Conservation (phyloP, 176 grass and related monocot genomes). For the Dactylis glomerata region DNA sequence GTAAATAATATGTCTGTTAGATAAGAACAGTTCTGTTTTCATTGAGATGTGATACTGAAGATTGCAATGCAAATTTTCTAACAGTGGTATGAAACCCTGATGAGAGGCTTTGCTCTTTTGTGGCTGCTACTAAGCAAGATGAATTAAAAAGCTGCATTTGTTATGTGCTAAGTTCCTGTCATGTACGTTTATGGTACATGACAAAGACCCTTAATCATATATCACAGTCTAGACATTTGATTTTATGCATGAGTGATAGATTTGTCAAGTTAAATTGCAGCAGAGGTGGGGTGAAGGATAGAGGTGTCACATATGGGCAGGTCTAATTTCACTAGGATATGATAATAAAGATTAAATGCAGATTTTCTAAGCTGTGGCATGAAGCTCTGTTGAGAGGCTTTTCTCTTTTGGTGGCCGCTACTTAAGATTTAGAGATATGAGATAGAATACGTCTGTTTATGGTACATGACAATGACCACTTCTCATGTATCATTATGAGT, state of each 20-base stretch:
- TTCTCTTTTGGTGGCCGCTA: background rate
- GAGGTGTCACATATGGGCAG: too few relatives aligned
- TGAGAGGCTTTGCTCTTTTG: background rate
- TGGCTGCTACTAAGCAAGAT: background rate
- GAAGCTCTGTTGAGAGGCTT: background rate
- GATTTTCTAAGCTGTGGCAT: background rate
- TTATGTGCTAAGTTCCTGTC: too few relatives aligned
- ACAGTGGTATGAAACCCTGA: background rate
- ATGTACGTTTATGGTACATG: too few relatives aligned
- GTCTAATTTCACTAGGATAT: too few relatives aligned
- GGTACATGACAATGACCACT: background rate
- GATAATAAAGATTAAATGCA: background rate
- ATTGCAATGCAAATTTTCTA: too few relatives aligned
- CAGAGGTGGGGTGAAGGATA: too few relatives aligned
- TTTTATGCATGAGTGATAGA: background rate
- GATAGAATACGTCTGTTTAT: background rate
- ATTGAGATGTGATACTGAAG: background rate
- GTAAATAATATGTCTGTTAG: background rate
- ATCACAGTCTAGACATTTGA: too few relatives aligned
- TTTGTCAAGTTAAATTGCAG: too few relatives aligned
- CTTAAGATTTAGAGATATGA: background rate
- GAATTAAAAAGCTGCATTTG: too few relatives aligned
- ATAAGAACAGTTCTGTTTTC: background rate
- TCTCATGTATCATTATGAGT: background rate
- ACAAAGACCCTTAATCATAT: too few relatives aligned